Evolutionary conservation across 1,284 basidiomycete genomes (phyloP), one percentile per base, ranked within the genome.

Genomic region (Heliocybe sulcata): DNA sequence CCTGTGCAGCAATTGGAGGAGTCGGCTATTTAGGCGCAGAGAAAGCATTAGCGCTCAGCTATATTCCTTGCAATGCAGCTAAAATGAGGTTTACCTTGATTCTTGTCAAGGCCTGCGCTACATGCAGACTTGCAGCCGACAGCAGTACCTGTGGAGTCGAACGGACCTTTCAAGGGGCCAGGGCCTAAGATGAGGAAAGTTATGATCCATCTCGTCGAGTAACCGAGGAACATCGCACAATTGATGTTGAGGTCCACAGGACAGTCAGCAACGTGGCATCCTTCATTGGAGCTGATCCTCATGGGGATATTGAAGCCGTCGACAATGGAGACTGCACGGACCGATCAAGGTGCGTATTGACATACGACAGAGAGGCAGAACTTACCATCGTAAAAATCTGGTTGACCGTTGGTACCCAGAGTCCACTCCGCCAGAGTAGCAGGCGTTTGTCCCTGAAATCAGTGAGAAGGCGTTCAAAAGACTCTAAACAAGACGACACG

Each of bases 371-470:
- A 14, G 19, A 0, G 19, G 2, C 3, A 23, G 25, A 2, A 55
- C 64, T 22, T 53, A 72, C 70, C 69, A 56, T 77, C 76, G 58
- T 77, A 77, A 60, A 67, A 73, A 61, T 78, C 76, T 0, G 56
- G 57, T 11, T 60, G 59, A 19, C 65, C 66, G 52, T 60, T 63
- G 12, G 57, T 66, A 6, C 62, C 57, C 12, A 79, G 64, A 4
- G 74, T 78, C 63, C 69, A 78, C 59, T 77, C 76, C 0, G 74
- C 76, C 20, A 78, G 61, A 10, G 73, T 70, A 0, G 69, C 76
- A 2, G 76, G 77, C 26, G 76, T 74, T 0, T 76, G 72, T 42
- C 77, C 74, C 71, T 72, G 51, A 11, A 23, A n/a, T 11, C 4
- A 35, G 25, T 25, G 16, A 8, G 16, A 55, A 12, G 45, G 23